Base-by-base conservation (phyloP, 805 yeast species). In the Saccharomycopsis fermentans region DNA sequence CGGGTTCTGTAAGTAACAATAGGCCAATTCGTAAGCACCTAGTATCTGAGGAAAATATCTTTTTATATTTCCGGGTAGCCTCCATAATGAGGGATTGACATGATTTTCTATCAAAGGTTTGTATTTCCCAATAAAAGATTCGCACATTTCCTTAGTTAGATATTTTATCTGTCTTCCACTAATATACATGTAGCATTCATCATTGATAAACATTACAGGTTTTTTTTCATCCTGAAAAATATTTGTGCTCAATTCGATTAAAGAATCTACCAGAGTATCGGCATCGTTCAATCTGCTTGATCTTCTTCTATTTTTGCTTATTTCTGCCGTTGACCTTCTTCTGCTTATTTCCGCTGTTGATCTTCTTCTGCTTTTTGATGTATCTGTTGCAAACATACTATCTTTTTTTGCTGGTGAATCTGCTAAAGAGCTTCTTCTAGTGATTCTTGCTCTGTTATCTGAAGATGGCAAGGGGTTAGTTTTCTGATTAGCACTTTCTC, bases 201-300 rank as follows among this genome's bases (percentile, higher is more conserved):
- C 60, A 39, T 59, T 59, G 12, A 59, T 59, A 36, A 59, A 59
- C 19, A 59, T 43, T 17, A 59, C 62, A 14, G 62, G 62, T 6
- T 57, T 43, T 16, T 19, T 26, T 29, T 29, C 47, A 14, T 35
- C 48, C 17, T 54, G 50, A 21, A 43, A 43, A 43, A 43, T 43
- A 12, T 27, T 43, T 2, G 50, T 43, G 26, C 29, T 43, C 12
- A 32, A 34, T n/a, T 34, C 24, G 21, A 29, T 21, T 11, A 34
- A 19, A 19, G 36, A 51, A 17, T 51, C 54, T 6, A 51, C 5
- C 39, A 51, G 54, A 34, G 17, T 51, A 12, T 29, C 54, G 12
- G 21, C 12, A 14, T 29, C 39, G 29, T 32, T 51, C 54, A 34
- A 51, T 6, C 39, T n/a, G 16, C 39, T 51, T 43, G 50, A 43